Conservation (phyloP, 1,139 yeast species). For the Pichia sp. region DNA sequence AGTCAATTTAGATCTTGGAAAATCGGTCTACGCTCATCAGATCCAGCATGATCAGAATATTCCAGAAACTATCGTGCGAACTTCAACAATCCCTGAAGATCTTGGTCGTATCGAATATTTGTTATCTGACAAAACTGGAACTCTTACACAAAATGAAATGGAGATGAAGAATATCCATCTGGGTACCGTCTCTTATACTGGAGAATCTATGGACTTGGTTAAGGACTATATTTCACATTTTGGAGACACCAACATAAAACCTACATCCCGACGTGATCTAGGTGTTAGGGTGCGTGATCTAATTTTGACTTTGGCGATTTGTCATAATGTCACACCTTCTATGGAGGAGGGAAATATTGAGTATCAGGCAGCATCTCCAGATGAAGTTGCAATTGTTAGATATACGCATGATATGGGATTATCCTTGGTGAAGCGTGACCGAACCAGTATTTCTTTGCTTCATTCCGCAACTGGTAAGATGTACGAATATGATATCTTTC, state of each 20-base stretch:
- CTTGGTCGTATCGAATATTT: constrained; percentile 92
- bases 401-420: constrained; percentile 86
- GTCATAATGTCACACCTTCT: constrained; percentile 94
- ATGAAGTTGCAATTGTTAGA: constrained; percentile 93
- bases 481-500: constrained; percentile 59
- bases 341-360: constrained; percentile 58
- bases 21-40: constrained; percentile 92
- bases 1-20: constrained; percentile 91
- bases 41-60: constrained; percentile 82
- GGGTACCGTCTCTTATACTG: constrained; percentile 88
- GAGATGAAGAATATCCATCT: constrained; percentile 88
- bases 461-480: constrained; percentile 55
- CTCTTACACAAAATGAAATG: constrained; percentile 97
- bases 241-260: constrained; percentile 20
- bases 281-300: constrained; percentile 73
- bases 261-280: constrained; percentile 52
- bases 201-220: constrained; percentile 88
- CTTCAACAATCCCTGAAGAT: constrained; percentile 97
- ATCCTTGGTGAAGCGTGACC: constrained; percentile 71
- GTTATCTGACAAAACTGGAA: constrained; percentile 93
- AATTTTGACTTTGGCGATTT: constrained; percentile 74
- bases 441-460: constrained; percentile 60
- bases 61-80: constrained; percentile 85
- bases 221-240: constrained; percentile 48
- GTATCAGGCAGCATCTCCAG: constrained; percentile 98